Conservation (phyloP, 2,329 filamentous ascomycete genomes). For the Whalleya microplaca region DNA sequence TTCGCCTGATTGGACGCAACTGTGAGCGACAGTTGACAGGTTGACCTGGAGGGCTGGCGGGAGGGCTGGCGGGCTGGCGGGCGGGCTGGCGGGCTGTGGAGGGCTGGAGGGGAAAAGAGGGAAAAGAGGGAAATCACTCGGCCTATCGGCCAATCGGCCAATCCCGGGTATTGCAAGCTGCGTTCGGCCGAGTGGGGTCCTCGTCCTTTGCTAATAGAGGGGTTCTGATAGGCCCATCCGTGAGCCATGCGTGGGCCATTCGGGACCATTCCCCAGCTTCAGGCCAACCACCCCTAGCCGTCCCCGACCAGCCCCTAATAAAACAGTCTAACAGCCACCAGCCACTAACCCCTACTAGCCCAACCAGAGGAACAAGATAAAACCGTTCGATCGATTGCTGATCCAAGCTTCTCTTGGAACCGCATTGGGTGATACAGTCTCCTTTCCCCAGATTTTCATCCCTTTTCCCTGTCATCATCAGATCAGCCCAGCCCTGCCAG, state of each 20-base stretch:
- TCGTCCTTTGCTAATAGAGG: slow-evolving; percentile 18
- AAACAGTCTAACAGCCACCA: too few species aligned
- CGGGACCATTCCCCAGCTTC: neutral
- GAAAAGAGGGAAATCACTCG: too few species aligned
- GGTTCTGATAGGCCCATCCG: slow-evolving; percentile 16
- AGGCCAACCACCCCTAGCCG: neutral
- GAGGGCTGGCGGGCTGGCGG: too few species aligned
- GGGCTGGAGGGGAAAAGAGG: neutral
- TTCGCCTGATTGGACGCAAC: too few species aligned
- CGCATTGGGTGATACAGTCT: neutral
- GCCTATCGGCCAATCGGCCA: too few species aligned
- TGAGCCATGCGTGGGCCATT: neutral
- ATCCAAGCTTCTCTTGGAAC: neutral
- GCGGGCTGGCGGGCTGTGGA: too few species aligned
- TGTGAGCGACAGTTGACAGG: too few species aligned
- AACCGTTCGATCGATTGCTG: neutral
- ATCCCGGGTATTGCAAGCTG: slow-evolving; percentile 28
- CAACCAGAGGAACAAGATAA: neutral
- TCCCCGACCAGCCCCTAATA: neutral
- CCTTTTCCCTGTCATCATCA: neutral
- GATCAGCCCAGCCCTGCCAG: neutral
- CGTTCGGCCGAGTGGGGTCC: slow-evolving; percentile 1
- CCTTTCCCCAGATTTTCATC: neutral
- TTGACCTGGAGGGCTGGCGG: too few species aligned
- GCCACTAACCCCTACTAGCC: neutral